Evolutionary conservation across 345 rosid genomes (phyloP), one percentile per base, ranked within the genome.

Genomic region (Camelina hispida): DNA sequence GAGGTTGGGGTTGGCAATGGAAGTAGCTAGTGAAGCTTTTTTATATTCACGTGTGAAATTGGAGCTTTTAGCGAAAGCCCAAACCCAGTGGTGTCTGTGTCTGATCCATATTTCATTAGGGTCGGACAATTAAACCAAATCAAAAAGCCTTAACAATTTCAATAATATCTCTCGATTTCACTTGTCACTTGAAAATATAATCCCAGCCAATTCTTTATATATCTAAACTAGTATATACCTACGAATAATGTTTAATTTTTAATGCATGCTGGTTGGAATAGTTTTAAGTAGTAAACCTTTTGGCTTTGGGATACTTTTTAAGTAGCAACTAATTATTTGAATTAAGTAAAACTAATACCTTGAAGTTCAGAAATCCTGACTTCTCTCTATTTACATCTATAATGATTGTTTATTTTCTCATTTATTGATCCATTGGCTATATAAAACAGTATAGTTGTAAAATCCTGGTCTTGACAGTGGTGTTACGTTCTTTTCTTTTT

Each of bases 401-500:
- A 55, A 4, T 58, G 22, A 66, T 66, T 74, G 34, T 37, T 58
- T 48, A 51, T 47, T 16, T 34, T 32, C 15, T 42, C 35, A 28
- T 35, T 34, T 34, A 64, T 57, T 66, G 35, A n/a, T 47, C 52
- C 66, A 74, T 57, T 57, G 14, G 37, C 43, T 38, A 17, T 38
- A 40, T 58, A 3, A 25, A 25, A 25, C 28, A 23, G 14, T 55
- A 11, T 23, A 44, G 7, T 57, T 48, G 35, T 32, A 2, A 9
- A 9, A 47, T 16, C 13, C 13, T n/a, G 59, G 34, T 46, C 15
- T 65, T 32, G 23, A 25, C 37, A 25, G n/a, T n/a, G n/a, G n/a
- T n/a, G n/a, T n/a, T n/a, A n/a, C n/a, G n/a, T 74, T 74, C 51
- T 68, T 61, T n/a, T n/a, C n/a, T n/a, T n/a, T n/a, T n/a, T n/a